Conservation (phyloP, 768 basidiomycete genomes). For the Kwoniella heveanensis region DNA sequence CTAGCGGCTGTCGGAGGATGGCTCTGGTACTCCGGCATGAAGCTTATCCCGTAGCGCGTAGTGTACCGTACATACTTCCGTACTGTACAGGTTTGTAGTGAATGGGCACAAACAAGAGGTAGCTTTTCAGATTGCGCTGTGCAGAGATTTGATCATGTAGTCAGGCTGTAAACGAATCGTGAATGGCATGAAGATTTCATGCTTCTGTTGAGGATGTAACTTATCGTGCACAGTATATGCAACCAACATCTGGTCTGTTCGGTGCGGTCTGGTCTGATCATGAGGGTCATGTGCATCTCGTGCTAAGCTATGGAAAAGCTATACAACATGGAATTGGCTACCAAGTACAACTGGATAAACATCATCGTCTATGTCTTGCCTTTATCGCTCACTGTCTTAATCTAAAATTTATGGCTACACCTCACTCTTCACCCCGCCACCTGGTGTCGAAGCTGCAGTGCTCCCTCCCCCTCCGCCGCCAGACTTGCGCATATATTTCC, state of each 20-base stretch:
- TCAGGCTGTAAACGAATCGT: no score
- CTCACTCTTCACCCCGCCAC: slow-evolving; percentile 14
- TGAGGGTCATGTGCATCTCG: background rate
- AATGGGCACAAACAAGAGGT: no score
- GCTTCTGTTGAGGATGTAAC: no score
- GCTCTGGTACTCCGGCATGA: slow-evolving; percentile 47
- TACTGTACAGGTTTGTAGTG: no score
- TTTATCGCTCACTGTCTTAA: background rate
- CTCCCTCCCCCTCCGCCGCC: background rate
- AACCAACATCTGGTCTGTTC: no score
- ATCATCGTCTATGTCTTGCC: background rate
- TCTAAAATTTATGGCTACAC: background rate
- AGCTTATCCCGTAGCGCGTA: slow-evolving; percentile 39
- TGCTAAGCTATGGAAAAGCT: background rate
- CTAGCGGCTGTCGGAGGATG: slow-evolving; percentile 38
- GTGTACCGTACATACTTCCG: no score
- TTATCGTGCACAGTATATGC: no score
- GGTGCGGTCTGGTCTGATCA: no score
- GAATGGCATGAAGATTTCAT: no score
- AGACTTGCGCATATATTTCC: slow-evolving; percentile 21
- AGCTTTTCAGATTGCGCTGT: no score
- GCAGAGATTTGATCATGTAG: no score
- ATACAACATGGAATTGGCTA: slow-evolving; percentile 3
- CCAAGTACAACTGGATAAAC: background rate
- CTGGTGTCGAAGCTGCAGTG: background rate